Evolutionary conservation across 139 green algal genomes (phyloP), one percentile per base, ranked within the genome.

Genomic region (Chlamydomonas schloesseri): DNA sequence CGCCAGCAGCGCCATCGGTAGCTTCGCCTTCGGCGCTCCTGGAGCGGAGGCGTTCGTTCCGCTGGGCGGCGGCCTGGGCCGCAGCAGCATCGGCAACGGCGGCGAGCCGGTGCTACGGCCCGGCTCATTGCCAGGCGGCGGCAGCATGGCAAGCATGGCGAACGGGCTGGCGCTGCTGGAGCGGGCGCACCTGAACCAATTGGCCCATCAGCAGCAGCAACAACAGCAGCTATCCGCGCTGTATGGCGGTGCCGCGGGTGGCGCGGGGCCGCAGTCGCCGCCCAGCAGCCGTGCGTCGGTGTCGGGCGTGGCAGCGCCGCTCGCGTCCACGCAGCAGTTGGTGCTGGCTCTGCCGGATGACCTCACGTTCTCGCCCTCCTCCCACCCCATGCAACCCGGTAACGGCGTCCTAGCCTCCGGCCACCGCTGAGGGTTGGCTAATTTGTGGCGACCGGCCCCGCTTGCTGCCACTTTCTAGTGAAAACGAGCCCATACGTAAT

Each of bases 281-380:
- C 42, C 42, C 42, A 50, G 42, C 42, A 50, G 42, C 42, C 42
- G 42, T 50, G 42, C 8, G 42, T 50, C 42, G 42, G 42, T 50
- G 5, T 50, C 42, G 5, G 42, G 42, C 42, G 42, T 50, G 42
- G 13, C 62, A 34, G 62, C 20, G 14, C 24, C 62, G 26, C 17
- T 23, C 34, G 62, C 62, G 9, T 31, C 62, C 64, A 3, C 64
- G 47, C 79, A 84, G 64, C 33, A 53, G n/a, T 47, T 55, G 62
- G 15, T 65, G n/a, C 42, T 85, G 20, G 28, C 33, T 1, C 79
- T 85, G 9, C 79, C 79, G 17, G 79, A 85, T 42, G 79, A 85
- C 69, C 79, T 85, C 10, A 75, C 79, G 13, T 85, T 75, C 21
- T 85, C 79, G 17, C 79, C 78, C 15, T n/a, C 78, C 47, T 83